phyloP scores from a whole-genome alignment of 176 grass and related monocot genomes.

The Oryza glaberrima region DNA sequence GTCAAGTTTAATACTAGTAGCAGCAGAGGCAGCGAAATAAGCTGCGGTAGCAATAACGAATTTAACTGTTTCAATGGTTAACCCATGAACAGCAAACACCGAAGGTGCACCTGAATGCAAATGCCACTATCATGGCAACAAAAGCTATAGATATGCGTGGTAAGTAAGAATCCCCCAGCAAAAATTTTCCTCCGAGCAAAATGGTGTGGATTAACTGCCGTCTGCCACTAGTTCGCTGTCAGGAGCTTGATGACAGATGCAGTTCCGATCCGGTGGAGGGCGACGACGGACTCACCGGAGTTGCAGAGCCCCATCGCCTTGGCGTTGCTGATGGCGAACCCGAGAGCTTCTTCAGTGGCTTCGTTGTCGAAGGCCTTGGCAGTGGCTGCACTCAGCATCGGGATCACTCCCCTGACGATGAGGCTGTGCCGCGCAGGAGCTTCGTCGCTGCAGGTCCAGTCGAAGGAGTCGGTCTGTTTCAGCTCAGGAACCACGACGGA shows the following conservation, averaged over 20 bases:
- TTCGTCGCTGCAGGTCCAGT: slow-evolving; percentile 81
- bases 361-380: slow-evolving; percentile 72
- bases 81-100: slow-evolving; percentile 19
- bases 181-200: slow-evolving; percentile 44
- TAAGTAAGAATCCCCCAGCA: neutral
- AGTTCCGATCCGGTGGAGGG: slow-evolving; percentile 68
- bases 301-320: slow-evolving; percentile 61
- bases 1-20: slow-evolving; percentile 9
- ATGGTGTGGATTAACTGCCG: neutral
- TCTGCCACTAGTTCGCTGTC: slow-evolving; percentile 47
- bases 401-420: slow-evolving; percentile 75
- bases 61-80: slow-evolving; percentile 23
- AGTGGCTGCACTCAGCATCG: slow-evolving; percentile 68
- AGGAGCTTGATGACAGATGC: slow-evolving; percentile 83
- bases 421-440: slow-evolving; percentile 77
- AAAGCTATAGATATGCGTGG: slow-evolving; percentile 13
- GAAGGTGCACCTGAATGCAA: slow-evolving; percentile 16
- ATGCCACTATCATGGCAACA: slow-evolving; percentile 36
- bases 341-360: slow-evolving; percentile 68
- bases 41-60: slow-evolving; percentile 5
- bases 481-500: slow-evolving; percentile 85
- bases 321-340: slow-evolving; percentile 57
- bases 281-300: slow-evolving; percentile 65
- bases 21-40: slow-evolving; percentile 6
- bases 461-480: slow-evolving; percentile 59